Evolutionary conservation across 176 grass and related monocot species (phyloP).

Genomic region (Puya raimondii): DNA sequence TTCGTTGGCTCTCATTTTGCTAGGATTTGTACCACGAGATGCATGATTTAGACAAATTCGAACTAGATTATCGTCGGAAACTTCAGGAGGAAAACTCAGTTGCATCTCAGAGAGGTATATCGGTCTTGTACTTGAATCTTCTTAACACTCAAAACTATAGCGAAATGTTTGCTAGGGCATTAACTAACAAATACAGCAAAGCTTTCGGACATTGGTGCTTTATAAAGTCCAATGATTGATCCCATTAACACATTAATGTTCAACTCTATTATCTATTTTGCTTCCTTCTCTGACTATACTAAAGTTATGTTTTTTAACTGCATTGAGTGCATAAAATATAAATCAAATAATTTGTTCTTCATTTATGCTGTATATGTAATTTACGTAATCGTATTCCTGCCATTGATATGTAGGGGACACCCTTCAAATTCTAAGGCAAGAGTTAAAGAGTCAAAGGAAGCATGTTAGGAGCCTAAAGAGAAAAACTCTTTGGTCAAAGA

Average conservation of each 20-base stretch:
- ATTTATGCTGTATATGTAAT: not conserved
- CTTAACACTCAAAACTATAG: slow-evolving; percentile 5
- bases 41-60: slow-evolving; percentile 74
- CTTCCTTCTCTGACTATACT: too few relatives aligned
- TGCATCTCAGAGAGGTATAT: slow-evolving; percentile 39
- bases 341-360: too few relatives aligned
- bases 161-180: too few relatives aligned
- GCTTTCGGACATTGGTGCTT: too few relatives aligned
- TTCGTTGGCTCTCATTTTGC: slow-evolving; percentile 6
- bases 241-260: too few relatives aligned
- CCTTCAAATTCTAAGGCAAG: slow-evolving; percentile 65
- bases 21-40: slow-evolving; percentile 94
- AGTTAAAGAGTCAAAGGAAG: slow-evolving; percentile 74
- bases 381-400: slow-evolving; percentile 2
- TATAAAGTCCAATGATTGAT: too few relatives aligned
- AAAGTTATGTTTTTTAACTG: too few relatives aligned
- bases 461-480: slow-evolving; percentile 92
- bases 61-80: slow-evolving; percentile 55
- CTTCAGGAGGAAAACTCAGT: slow-evolving; percentile 33
- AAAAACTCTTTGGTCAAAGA: slow-evolving; percentile 90
- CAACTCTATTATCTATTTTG: too few relatives aligned
- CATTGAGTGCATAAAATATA: too few relatives aligned
- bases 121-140: slow-evolving; percentile 5
- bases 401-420: slow-evolving; percentile 41
- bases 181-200: too few relatives aligned